These are phyloP conservation scores for Allomyces arbusculus DNA, from an alignment of 192 early-diverging fungal species.

Conservation along the genomic window DNA sequence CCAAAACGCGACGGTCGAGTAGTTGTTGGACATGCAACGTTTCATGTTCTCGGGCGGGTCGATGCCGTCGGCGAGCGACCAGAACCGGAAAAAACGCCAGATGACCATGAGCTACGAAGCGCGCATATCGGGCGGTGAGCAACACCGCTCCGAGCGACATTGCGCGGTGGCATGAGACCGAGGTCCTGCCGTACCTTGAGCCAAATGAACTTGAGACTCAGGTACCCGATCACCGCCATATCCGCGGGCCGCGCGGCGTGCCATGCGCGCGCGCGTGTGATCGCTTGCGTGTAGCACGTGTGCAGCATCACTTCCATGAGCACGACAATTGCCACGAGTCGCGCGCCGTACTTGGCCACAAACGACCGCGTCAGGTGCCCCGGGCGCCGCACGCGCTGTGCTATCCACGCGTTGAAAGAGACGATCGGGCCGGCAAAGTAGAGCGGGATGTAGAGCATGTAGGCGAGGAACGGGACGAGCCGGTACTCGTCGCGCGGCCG, in stretches of 20 bases:
- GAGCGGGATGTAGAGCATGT: constrained; percentile 71
- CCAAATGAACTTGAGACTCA: constrained; percentile 82
- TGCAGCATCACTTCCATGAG: constrained; percentile 83
- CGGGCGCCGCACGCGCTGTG: constrained; percentile 46
- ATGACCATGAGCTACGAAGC: constrained; percentile 56
- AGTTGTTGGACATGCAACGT: constrained; percentile 90
- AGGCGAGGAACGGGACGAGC: constrained; percentile 54
- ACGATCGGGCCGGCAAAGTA: constrained; percentile 90
- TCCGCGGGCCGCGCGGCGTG: constrained; percentile 54
- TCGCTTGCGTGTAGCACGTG: constrained; percentile 70
- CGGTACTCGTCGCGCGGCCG: constrained; percentile 47
- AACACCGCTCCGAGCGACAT: not conserved
- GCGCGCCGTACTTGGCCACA: constrained; percentile 30
- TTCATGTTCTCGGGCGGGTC: constrained; percentile 86
- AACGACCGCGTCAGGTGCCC: constrained; percentile 11
- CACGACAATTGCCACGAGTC: constrained; percentile 40
- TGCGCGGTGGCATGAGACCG: too few species aligned
- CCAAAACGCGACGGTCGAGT: constrained; percentile 86
- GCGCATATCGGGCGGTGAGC: not conserved
- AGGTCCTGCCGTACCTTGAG: constrained; percentile 56
- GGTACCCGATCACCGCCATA: constrained; percentile 70
- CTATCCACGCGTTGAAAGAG: constrained; percentile 78
- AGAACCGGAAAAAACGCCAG: constrained; percentile 93
- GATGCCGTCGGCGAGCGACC: constrained; percentile 83
- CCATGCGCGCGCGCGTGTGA: constrained; percentile 73